Base-by-base conservation (phyloP, 192 early-diverging fungal species). In the Umbelopsis vinacea region DNA sequence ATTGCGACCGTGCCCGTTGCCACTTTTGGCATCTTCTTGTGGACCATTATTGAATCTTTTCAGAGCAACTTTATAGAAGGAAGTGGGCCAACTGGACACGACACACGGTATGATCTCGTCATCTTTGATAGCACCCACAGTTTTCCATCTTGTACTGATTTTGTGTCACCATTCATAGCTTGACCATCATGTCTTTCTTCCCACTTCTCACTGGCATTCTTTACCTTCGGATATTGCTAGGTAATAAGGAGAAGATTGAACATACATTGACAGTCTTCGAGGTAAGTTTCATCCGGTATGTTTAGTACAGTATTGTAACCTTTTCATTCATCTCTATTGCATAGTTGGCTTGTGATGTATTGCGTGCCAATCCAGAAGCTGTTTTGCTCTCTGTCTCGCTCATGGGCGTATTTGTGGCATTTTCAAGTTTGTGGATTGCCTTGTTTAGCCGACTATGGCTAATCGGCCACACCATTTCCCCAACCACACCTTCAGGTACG, bases 261-360 rank as follows among this genome's bases (percentile, higher is more conserved):
- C 80, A 80, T 54, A 87, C 87, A 0, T 76, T 88, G n/a, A 68
- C 82, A 23, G 79, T 88, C 19, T 84, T 88, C 21, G 84, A 88
- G 76, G 86, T 86, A 73, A 29, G 68, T 11, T 3, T 50, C 29
- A 7, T 52, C 8, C 70, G 35, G 5, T 9, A 6, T 29, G 38
- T 47, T 29, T 6, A 29, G 9, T 40, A n/a, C 21, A 5, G 26
- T 11, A 66, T 6, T 37, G 19, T 46, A 14, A 24, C 19, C 24
- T 7, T 40, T 37, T 29, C n/a, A 68, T 21, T 40, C 10, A 63
- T 52, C 35, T 45, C n/a, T 12, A 10, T 47, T 6, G 22, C 23
- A 38, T 79, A 92, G 88, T 80, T 94, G 22, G 88, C 92, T 12
- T 91, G 86, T 72, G 91, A 90, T 66, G 87, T 94, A 19, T 68